Conservation (phyloP, 2,329 filamentous ascomycete species). For the Parasarocladium wereldwijsianum region DNA sequence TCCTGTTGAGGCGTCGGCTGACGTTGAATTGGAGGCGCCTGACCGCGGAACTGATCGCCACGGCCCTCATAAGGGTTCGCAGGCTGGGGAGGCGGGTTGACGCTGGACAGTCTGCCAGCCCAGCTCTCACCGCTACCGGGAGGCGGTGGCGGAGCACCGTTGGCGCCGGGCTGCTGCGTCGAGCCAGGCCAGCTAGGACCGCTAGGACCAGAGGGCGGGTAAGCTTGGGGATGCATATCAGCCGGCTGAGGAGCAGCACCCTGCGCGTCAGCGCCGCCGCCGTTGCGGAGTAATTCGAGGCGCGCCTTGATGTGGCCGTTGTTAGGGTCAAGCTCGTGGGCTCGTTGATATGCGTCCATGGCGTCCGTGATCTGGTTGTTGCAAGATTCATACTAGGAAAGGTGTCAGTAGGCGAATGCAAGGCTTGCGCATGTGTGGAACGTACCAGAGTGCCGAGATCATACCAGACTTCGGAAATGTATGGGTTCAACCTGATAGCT, state of each 20-base stretch:
- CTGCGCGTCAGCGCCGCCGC: slow-evolving; percentile 56
- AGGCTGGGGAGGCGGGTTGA: slow-evolving; percentile 61
- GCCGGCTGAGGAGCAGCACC: slow-evolving; percentile 79
- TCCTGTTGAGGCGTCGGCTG: slow-evolving; percentile 68
- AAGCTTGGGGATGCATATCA: slow-evolving; percentile 90
- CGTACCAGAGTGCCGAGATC: slow-evolving; percentile 87
- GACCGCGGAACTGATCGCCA: slow-evolving; percentile 53
- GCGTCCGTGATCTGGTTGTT: slow-evolving; percentile 98
- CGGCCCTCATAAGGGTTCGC: slow-evolving; percentile 70
- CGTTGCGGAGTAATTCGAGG: slow-evolving; percentile 74
- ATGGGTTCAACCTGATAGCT: slow-evolving; percentile 89
- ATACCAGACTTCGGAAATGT: slow-evolving; percentile 99
- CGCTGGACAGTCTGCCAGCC: slow-evolving; percentile 58
- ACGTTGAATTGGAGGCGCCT: slow-evolving; percentile 50
- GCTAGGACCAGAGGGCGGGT: slow-evolving; percentile 69
- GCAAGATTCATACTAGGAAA: slow-evolving; percentile 76
- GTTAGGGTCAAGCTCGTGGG: slow-evolving; percentile 80
- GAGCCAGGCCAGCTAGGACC: slow-evolving; percentile 84
- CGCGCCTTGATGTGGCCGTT: slow-evolving; percentile 96
- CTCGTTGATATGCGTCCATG: slow-evolving; percentile 86
- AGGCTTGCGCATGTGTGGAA: slow-evolving; percentile 11
- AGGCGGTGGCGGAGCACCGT: slow-evolving; percentile 49
- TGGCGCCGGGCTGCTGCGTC: slow-evolving; percentile 35
- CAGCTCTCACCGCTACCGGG: slow-evolving; percentile 39
- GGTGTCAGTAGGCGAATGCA: slow-evolving; percentile 14